Conservation (phyloP, 768 basidiomycete species). For the Leccinum variicolor region DNA sequence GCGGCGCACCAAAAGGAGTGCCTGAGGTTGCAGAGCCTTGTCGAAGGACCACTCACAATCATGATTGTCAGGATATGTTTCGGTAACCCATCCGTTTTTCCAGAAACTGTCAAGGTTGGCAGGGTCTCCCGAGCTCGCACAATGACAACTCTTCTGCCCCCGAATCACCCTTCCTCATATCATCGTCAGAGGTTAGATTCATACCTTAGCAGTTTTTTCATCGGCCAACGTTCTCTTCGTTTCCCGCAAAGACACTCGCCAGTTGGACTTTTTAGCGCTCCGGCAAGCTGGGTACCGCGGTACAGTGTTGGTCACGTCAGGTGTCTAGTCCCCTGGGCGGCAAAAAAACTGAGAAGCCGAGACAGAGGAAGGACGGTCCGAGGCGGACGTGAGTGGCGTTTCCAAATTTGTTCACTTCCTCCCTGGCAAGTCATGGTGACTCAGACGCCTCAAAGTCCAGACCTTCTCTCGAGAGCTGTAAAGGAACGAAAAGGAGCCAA, state of each 20-base stretch:
- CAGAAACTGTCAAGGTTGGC: no score
- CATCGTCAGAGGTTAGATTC: slow-evolving; percentile 56
- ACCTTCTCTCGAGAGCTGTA: background rate
- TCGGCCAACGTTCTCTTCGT: slow-evolving; percentile 8
- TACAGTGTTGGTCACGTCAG: slow-evolving; percentile 45
- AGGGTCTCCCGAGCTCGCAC: slow-evolving; percentile 38
- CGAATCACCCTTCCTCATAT: slow-evolving; percentile 65
- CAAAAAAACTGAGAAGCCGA: background rate
- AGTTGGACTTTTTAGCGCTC: slow-evolving; percentile 73
- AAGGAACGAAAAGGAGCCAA: background rate
- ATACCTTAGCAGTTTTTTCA: background rate
- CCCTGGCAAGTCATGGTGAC: background rate
- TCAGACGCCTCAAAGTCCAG: no score
- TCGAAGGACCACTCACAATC: no score
- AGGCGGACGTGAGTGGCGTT: no score
- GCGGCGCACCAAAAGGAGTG: no score
- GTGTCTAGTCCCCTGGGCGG: background rate
- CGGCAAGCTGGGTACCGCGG: slow-evolving; percentile 76
- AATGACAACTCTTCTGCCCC: slow-evolving; percentile 65
- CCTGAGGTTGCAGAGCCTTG: no score
- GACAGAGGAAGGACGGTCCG: no score
- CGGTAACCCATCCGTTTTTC: no score
- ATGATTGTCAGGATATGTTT: no score
- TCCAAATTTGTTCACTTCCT: background rate
- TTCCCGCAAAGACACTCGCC: slow-evolving; percentile 71